A percentile compares a stretch with the other conserved stretches of the same genome.
phyloP scores from a whole-genome alignment of 768 basidiomycete genomes.

The Austroboletus festivus region DNA sequence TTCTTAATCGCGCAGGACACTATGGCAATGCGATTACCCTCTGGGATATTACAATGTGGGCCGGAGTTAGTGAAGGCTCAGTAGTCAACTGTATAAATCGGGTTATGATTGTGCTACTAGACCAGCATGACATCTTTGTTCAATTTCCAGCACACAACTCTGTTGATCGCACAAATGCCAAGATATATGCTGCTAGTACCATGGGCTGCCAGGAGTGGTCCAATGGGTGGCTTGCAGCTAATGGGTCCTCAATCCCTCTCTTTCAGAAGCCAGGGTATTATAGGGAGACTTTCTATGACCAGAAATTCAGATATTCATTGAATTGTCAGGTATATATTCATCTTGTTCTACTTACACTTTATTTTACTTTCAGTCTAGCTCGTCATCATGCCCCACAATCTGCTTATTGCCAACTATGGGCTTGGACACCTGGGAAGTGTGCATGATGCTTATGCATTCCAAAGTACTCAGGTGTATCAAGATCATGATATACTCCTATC shows the following conservation, averaged over 20 bases:
- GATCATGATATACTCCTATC: background rate
- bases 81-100: conserved; percentile 16
- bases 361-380: too few species aligned
- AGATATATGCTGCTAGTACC: background rate
- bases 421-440: background rate
- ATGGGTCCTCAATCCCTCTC: too few species aligned
- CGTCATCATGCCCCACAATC: too few species aligned
- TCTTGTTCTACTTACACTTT: too few species aligned
- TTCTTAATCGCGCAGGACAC: conserved; percentile 22
- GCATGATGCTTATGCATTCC: conserved; percentile 5
- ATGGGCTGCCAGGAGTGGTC: background rate
- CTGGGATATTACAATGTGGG: conserved; percentile 20
- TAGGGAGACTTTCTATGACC: too few species aligned
- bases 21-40: conserved; percentile 9
- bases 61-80: conserved; percentile 18
- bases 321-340: too few species aligned
- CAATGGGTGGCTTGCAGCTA: background rate
- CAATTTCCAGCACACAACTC: conserved; percentile 1
- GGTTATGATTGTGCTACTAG: conserved; percentile 13
- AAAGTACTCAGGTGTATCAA: background rate
- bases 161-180: background rate
- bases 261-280: too few species aligned
- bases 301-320: too few species aligned
- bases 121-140: conserved; percentile 9
- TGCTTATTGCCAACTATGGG: too few species aligned